phyloP scores from a whole-genome alignment of 164 flowering plant species.

The Chimonanthus praecox region DNA sequence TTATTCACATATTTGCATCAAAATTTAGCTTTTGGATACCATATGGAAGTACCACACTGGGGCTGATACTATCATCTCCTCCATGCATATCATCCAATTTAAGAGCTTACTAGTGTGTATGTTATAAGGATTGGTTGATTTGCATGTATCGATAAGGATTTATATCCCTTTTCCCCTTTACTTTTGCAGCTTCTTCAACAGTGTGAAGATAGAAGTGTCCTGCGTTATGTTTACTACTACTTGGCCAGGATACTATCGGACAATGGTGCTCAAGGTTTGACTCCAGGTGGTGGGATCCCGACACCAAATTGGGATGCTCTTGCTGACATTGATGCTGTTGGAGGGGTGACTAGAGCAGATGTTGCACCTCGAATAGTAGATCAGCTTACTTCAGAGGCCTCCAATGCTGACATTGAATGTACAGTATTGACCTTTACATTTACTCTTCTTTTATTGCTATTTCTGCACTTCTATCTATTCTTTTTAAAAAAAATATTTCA shows the following conservation, averaged over 20 bases:
- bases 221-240: constrained; percentile 94
- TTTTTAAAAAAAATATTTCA: too few relatives aligned
- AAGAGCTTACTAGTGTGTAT: background rate
- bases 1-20: background rate
- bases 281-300: constrained; percentile 93
- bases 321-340: constrained; percentile 95
- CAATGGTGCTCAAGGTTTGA: constrained; percentile 79
- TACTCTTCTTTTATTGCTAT: background rate
- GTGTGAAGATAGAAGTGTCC: constrained; percentile 81
- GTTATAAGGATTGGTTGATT: background rate
- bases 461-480: too few relatives aligned
- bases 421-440: constrained; percentile 18
- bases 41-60: background rate
- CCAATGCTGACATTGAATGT: constrained; percentile 74
- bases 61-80: background rate
- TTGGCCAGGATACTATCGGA: constrained; percentile 90
- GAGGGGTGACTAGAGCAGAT: constrained; percentile 99
- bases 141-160: background rate
- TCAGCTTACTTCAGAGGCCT: constrained; percentile 72
- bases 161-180: background rate
- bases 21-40: too few relatives aligned
- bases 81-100: background rate
- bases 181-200: constrained; percentile 83
- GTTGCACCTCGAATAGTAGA: constrained; percentile 91
- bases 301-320: constrained; percentile 99